These are phyloP conservation scores for Agapanthus africanus DNA, from an alignment of 106 monocot genomes.

Conservation along the genomic window DNA sequence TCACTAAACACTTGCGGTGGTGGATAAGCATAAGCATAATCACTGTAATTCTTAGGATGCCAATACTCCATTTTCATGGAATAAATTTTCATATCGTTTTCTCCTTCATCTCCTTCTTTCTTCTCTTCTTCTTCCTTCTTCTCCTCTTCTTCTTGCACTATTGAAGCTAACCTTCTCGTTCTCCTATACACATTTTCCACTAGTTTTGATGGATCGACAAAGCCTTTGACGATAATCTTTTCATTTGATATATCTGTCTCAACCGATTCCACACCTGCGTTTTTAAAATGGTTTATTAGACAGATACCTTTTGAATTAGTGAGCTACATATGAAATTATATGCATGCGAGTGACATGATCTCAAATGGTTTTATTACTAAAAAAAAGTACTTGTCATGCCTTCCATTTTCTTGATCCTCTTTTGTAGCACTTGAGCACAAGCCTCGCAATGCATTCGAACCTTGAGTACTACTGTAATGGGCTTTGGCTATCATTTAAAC, in stretches of 20 bases:
- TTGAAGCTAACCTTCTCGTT: constrained; percentile 47
- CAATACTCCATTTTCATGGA: constrained; percentile 29
- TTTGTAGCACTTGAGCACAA: constrained; percentile 55
- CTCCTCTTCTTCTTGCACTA: constrained; percentile 30
- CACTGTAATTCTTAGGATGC: constrained; percentile 22
- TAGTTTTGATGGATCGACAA: constrained; percentile 49
- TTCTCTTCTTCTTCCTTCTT: constrained; percentile 25
- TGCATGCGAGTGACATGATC: background rate
- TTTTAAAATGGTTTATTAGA: background rate
- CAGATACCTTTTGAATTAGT: background rate
- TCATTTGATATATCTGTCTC: constrained; percentile 35
- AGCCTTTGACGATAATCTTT: constrained; percentile 51
- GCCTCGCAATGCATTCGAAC: constrained; percentile 79
- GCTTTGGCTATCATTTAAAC: constrained; percentile 29
- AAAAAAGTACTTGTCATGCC: too few relatives aligned
- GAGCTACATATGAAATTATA: background rate
- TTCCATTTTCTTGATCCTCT: constrained; percentile 66
- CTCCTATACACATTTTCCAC: constrained; percentile 49
- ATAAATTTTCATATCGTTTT: constrained; percentile 19
- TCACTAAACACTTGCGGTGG: too few relatives aligned
- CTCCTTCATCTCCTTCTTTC: constrained; percentile 19
- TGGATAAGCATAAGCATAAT: constrained; percentile 29
- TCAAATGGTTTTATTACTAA: background rate
- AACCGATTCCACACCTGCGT: constrained; percentile 69
- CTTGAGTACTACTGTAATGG: constrained; percentile 50